A percentile compares a stretch with the other conserved stretches of the same genome.
Conservation (phyloP, 2,329 filamentous ascomycete species). For the Fusarium udum region DNA sequence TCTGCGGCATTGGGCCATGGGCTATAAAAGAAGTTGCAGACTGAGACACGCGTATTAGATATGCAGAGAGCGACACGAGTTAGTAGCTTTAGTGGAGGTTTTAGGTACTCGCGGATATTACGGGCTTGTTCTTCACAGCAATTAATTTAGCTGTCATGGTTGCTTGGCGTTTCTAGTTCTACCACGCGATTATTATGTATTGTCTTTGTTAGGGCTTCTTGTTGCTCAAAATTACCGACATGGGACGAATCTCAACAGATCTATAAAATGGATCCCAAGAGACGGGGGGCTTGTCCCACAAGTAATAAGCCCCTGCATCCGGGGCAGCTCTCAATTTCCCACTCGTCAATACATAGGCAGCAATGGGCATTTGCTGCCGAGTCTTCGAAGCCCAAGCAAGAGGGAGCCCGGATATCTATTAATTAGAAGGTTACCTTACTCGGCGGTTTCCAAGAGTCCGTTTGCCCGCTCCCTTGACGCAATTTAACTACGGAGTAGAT, state of each 20-base stretch:
- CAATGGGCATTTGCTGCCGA: background rate
- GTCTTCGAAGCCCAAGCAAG: background rate
- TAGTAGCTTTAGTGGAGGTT: background rate
- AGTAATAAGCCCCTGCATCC: conserved; percentile 43
- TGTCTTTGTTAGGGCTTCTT: conserved; percentile 15
- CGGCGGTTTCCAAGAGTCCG: background rate
- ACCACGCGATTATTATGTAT: conserved; percentile 17
- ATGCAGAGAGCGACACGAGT: conserved; percentile 2
- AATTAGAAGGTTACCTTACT: background rate
- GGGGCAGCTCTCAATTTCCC: conserved; percentile 24
- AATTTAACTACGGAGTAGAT: background rate
- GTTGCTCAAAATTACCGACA: conserved; percentile 12
- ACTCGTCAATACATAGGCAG: background rate
- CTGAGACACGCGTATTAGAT: background rate
- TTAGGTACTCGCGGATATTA: conserved; percentile 10
- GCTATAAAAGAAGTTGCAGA: background rate
- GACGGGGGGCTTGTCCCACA: conserved; percentile 39
- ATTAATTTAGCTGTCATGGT: conserved; percentile 27
- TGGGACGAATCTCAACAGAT: conserved; percentile 36
- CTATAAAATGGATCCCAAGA: conserved; percentile 29
- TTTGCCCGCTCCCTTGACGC: conserved; percentile 9
- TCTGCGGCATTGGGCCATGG: background rate
- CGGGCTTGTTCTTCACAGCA: conserved; percentile 10
- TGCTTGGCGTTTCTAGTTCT: conserved; percentile 34
- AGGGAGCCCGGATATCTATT: background rate